Evolutionary conservation across 371 early-diverging fungal species (phyloP), one percentile per base, ranked within the genome.

Genomic region (Circinella minor): DNA sequence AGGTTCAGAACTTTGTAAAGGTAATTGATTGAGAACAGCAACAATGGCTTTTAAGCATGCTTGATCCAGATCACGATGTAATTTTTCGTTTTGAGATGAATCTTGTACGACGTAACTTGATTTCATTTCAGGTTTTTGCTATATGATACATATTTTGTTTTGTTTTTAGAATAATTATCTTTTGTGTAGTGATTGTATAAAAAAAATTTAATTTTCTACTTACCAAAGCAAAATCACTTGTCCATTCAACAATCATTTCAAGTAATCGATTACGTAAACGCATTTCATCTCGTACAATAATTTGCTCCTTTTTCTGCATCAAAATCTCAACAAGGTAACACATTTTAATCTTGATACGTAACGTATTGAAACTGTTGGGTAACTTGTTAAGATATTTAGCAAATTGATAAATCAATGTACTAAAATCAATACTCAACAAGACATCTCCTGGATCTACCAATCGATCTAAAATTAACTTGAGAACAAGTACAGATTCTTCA

Each of bases 1-100:
- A 6, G 84, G 81, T 43, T 90, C 92, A 67, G 86, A 77, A 7
- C 90, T 89, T 69, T 94, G 95, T n/a, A 97, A 80, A 0, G 96
- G 96, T 51, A 97, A 80, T 68, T 92, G 91, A 36, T 88, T 87
- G 39, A 95, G 75, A 8, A 97, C 75, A 7, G 89, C 83, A 9
- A 94, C 93, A 70, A 96, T 87, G 0, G 95, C 90, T 66, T 94
- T 93, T 75, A 97, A 86, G 48, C 92, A 91, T 7, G 93, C 91
- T 55, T 89, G 82, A 70, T 95, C 95, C 57, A 96, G 75, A 71
- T 95, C 95, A 10, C 89, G 85, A 36, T 90, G 89, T 47, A 95
- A 73, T 74, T 89, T 88, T 55, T 85, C 85, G 34, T 67, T 78
- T 51, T 85, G 81, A 1, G 67, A 65, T 10, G 68, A 66, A 69